Base-by-base conservation (phyloP, 176 grass and related monocot genomes). In the Oryza meyeriana region DNA sequence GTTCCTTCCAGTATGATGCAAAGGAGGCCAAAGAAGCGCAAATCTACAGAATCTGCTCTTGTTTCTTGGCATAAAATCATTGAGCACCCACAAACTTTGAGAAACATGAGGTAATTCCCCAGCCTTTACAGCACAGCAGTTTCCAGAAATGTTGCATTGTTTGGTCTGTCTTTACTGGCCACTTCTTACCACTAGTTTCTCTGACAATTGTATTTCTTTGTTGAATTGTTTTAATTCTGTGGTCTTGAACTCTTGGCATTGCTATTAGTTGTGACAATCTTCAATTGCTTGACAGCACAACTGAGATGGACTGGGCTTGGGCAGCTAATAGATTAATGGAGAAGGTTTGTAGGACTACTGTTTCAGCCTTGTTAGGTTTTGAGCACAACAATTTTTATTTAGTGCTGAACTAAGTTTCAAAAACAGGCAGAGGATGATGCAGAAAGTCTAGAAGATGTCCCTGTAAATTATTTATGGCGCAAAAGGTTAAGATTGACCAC, bases 11-110 rank as follows among this genome's bases (percentile, higher is more conserved):
- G 44, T 76, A 71, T 67, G 12, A 89, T 70, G 67, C 29, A 64
- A 66, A 81, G 72, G 75, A 88, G 86, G 80, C 75, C 86, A 81
- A 98, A 95, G 82, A 98, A 91, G 74, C 90, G 90, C 74, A 98
- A 98, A 72, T 77, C 65, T 91, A 79, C 64, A 64, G 79, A 86
- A 45, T 52, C 67, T 14, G 57, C 41, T 59, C 84, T 90, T 74
- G 64, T 93, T 41, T 81, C 95, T 41, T 98, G 90, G 93, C 95
- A 98, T 81, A 98, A 91, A 88, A 79, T 91, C 84, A 82, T 85
- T 6, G 88, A 89, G 67, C 77, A 71, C 61, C 74, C 81, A 17
- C 75, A 74, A 83, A 91, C 85, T 38, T 47, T 88, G 69, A 86
- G 78, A 88, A 93, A 26, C 76, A 88, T 80, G 55, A 98, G 95